phyloP scores from a whole-genome alignment of 306 rosid species.

The Cicer cuneatum region DNA sequence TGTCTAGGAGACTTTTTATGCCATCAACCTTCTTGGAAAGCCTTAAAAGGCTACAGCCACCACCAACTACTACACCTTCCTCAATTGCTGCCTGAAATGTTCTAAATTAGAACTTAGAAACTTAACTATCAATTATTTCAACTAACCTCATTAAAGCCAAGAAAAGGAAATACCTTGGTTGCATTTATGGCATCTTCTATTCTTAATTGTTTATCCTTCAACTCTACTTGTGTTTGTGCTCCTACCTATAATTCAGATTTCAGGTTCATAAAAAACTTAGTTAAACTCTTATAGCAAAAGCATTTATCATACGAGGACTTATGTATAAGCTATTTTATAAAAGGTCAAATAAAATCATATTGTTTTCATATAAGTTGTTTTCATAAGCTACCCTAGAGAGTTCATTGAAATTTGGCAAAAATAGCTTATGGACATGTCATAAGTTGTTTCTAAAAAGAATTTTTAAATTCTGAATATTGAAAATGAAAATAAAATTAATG shows the following conservation, averaged over 20 bases:
- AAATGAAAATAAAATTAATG: constrained; percentile 26
- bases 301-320: no score
- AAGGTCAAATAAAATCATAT: no score
- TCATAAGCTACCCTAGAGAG: no score
- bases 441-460: no score
- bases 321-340: no score
- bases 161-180: constrained; percentile 65
- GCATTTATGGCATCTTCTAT: constrained; percentile 94
- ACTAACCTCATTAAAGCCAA: constrained; percentile 32
- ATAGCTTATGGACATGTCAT: no score
- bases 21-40: constrained; percentile 71
- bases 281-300: no score
- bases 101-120: constrained; percentile 48
- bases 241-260: constrained; percentile 72
- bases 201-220: constrained; percentile 89
- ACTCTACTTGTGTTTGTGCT: constrained; percentile 91
- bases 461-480: constrained; percentile 19
- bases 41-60: constrained; percentile 93
- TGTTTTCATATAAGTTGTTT: no score
- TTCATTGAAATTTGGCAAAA: no score
- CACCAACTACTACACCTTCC: constrained; percentile 97
- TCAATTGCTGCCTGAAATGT: constrained; percentile 82
- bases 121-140: constrained; percentile 6
- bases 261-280: not conserved
- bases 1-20: constrained; percentile 70